Percentiles rank a stretch among this genome's conserved stretches.
Evolutionary conservation across 2,329 filamentous ascomycete genomes (phyloP).

Genomic region (Stachybotrys elegans): DNA sequence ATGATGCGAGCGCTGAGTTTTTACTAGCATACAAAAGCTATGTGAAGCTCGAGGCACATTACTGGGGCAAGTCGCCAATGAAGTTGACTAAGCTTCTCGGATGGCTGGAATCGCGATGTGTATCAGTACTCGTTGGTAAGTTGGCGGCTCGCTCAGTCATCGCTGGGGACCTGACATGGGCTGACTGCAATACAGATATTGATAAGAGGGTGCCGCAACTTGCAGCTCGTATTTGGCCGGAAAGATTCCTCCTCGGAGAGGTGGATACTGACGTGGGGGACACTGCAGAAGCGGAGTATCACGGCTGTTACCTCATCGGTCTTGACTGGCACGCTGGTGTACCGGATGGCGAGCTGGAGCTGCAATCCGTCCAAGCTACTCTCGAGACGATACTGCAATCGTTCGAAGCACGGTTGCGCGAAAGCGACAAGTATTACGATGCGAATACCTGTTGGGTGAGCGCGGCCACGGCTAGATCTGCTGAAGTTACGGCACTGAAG

Average conservation of each 20-base stretch:
- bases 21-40: constrained; percentile 47
- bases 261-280: constrained; percentile 16
- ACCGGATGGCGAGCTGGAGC: constrained; percentile 32
- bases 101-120: constrained; percentile 59
- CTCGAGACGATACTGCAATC: no score
- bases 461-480: no score
- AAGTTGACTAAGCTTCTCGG: constrained; percentile 53
- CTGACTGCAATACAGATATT: constrained; percentile 38
- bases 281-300: constrained; percentile 42
- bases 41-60: constrained; percentile 57
- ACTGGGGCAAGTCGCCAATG: constrained; percentile 55
- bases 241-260: constrained; percentile 43
- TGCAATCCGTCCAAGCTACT: no score
- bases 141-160: constrained; percentile 7
- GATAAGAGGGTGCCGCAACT: constrained; percentile 45
- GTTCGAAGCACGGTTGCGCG: no score
- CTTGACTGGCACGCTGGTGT: constrained; percentile 32
- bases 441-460: no score
- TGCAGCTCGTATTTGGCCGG: constrained; percentile 57
- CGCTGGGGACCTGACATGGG: neutral
- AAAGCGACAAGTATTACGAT: no score
- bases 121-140: constrained; percentile 53
- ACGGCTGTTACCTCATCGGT: constrained; percentile 59
- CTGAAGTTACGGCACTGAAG: no score
- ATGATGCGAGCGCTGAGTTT: constrained; percentile 39